Evolutionary conservation across 805 yeast species (phyloP), one percentile per base, ranked within the genome.

Genomic region (Suhomyces vadensis): DNA sequence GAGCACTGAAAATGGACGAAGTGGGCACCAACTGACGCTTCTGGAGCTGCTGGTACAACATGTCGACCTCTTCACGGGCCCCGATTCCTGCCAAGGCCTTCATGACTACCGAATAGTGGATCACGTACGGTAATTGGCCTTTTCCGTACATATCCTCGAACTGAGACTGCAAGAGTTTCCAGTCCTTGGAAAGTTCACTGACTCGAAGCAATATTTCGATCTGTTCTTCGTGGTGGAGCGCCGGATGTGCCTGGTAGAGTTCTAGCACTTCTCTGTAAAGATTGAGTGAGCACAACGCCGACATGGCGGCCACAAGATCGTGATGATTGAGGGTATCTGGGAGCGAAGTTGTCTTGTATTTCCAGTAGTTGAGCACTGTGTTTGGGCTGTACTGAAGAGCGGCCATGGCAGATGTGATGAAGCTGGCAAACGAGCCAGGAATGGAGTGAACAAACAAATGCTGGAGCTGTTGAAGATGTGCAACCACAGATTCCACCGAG

Each of bases 31-130:
- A 68, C 1, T 73, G 71, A 42, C 82, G 65, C 41, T 67, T 60
- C 4, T 64, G 37, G 23, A 81, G 53, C 53, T 78, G 75, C n/a
- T 64, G 47, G 61, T 71, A 83, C 44, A 86, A 64, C 44, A 57
- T 61, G 21, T 75, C 77, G 8, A 77, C 81, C 56, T 72, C 75
- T 31, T 60, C 71, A 31, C 55, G 61, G 51, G 77, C 80, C 7
- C 79, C 83, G 25, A 67, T 57, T 4, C 55, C 49, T 1, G 87
- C 82, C 47, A 86, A 63, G 0, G 85, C 80, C 42, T 69, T 63
- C 77, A 86, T 81, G 9, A 83, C 81, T 13, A 80, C 74, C 3
- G 77, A 70, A 56, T 85, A 85, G 51, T 85, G 87, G 22, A 58
- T 55, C 23, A 71, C 62, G 38, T 73, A 72, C 1, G 87, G 86